Base-by-base conservation (phyloP, 805 yeast genomes). In the Isabelozyma heimii region DNA sequence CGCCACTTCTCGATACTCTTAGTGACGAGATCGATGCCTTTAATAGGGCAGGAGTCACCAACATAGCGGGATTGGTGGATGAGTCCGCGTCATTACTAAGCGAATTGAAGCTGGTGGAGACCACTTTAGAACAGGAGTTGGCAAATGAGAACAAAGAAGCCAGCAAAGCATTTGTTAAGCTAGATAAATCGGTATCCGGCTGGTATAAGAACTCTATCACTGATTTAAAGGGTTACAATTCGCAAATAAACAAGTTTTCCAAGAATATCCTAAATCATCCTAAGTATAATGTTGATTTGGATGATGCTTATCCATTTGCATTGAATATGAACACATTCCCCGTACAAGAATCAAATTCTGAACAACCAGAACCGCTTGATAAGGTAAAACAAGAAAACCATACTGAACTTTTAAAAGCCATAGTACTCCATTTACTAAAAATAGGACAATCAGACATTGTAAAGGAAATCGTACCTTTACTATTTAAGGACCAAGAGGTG, bases 281-380 rank as follows among this genome's bases (percentile, higher is more conserved):
- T n/a, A 59, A 58, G 44, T 69, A 57, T 46, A 48, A 47, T 33
- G 53, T 70, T 33, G 67, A 67, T 47, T 53, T 73, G 33, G 78
- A 73, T 54, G 75, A 69, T 15, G 76, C 77, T 7, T 73, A 73
- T 52, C 63, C 70, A 1, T 73, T 65, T 47, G 75, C 75, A 0
- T 58, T 73, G 47, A 57, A 55, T 48, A 56, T 72, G 43, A 54
- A 64, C 45, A 60, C 66, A 39, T 56, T 52, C 39, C 73, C 75
- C 4, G 49, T 48, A 5, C 48, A 44, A 24, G 51, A 45, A 14
- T 39, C 49, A 10, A 50, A 54, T 43, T 46, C 46, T 33, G n/a
- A 45, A 26, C 43, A 42, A 37, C 38, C 26, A 26, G 44, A 42
- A 37, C 38, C 26, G 24, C n/a, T 13, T 13, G 13, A 16, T 2